Percentiles rank a stretch among this genome's conserved stretches.
Conservation (phyloP, 352 stramenopile species). For the Elongisporangium prolatum region DNA sequence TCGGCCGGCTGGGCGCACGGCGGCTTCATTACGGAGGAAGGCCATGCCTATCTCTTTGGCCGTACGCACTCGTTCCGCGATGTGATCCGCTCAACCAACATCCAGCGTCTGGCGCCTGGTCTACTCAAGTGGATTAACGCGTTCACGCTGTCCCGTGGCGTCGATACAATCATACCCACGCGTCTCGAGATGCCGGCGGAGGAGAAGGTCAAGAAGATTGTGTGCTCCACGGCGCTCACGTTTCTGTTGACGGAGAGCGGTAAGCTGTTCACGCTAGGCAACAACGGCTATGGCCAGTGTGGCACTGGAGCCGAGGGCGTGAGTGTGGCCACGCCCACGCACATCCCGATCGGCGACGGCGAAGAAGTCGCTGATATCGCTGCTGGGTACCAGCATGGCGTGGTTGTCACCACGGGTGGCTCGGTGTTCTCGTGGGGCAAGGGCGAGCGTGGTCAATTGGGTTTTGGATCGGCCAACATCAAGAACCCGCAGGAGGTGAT, state of each 20-base stretch:
- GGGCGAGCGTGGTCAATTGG: slow-evolving; percentile 74
- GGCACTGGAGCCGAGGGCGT: slow-evolving; percentile 57
- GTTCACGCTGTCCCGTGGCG: slow-evolving; percentile 52
- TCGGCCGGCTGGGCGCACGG: slow-evolving; percentile 77
- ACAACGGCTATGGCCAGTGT: slow-evolving; percentile 81
- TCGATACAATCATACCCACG: slow-evolving; percentile 61
- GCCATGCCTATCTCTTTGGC: slow-evolving; percentile 68
- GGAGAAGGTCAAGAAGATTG: slow-evolving; percentile 67
- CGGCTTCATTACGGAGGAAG: slow-evolving; percentile 65
- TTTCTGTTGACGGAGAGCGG: slow-evolving; percentile 71
- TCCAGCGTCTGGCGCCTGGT: slow-evolving; percentile 70
- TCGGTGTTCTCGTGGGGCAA: slow-evolving; percentile 83
- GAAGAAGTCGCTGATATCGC: slow-evolving; percentile 69
- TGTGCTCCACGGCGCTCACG: slow-evolving; percentile 80
- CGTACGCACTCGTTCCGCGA: slow-evolving; percentile 82
- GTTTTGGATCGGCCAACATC: slow-evolving; percentile 75
- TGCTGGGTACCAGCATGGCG: slow-evolving; percentile 73
- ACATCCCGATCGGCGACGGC: slow-evolving; percentile 49
- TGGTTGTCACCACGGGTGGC: slow-evolving; percentile 60
- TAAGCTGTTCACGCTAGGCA: slow-evolving; percentile 73
- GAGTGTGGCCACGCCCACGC: slow-evolving; percentile 45
- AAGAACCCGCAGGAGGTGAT: slow-evolving; percentile 70
- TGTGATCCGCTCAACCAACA: slow-evolving; percentile 81
- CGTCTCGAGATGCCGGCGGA: slow-evolving; percentile 53
- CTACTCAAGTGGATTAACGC: slow-evolving; percentile 67